Evolutionary conservation across 1,139 yeast genomes (phyloP).

Genomic region (Komagataea norvegica): DNA sequence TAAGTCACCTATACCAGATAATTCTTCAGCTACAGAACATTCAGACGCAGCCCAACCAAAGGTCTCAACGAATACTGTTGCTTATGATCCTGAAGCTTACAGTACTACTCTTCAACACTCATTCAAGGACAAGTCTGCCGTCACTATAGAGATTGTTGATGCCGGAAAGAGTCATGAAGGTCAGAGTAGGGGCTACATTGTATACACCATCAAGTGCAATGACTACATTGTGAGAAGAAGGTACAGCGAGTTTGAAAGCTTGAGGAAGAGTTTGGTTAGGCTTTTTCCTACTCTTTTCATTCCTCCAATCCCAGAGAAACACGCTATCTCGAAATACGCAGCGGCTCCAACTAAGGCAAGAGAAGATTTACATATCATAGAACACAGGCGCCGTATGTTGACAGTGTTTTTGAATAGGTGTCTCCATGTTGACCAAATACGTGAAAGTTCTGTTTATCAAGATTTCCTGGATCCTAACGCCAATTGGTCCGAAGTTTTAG

Average conservation of each 20-base stretch:
- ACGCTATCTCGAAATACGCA: conserved; percentile 46
- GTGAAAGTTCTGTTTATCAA: conserved; percentile 56
- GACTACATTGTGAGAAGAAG: conserved; percentile 63
- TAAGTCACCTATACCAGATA: conserved; percentile 11
- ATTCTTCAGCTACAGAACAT: background rate
- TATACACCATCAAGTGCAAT: conserved; percentile 66
- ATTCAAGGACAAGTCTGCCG: conserved; percentile 18
- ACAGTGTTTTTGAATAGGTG: conserved; percentile 74
- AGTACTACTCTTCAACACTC: conserved; percentile 16
- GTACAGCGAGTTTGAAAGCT: conserved; percentile 79
- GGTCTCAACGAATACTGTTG: conserved; percentile 13
- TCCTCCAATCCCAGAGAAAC: conserved; percentile 94
- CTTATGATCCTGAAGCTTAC: conserved; percentile 22
- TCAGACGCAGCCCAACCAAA: background rate
- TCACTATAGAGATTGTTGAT: conserved; percentile 54
- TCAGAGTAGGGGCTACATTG: conserved; percentile 60
- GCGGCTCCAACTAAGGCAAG: conserved; percentile 46
- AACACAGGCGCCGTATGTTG: conserved; percentile 66
- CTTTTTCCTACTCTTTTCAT: conserved; percentile 75
- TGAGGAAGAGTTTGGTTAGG: conserved; percentile 59
- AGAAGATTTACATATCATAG: conserved; percentile 41
- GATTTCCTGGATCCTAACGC: conserved; percentile 79
- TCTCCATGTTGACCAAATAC: conserved; percentile 47
- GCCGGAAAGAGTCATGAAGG: conserved; percentile 81
- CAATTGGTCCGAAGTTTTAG: conserved; percentile 57